Conservation (phyloP, 1,284 basidiomycete species). For the Austroboletus niveus region DNA sequence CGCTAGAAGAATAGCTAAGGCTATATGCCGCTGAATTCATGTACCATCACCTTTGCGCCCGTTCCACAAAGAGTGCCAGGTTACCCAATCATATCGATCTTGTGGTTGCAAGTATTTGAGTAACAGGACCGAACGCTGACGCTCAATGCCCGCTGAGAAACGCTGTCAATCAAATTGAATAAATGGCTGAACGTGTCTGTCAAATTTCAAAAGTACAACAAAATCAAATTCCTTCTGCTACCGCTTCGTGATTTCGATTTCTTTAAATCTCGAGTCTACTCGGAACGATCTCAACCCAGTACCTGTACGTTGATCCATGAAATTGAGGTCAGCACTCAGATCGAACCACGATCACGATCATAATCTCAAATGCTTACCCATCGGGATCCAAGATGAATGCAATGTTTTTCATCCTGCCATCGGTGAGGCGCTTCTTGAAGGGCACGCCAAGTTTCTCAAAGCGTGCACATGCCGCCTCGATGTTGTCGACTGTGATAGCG, state of each 20-base stretch:
- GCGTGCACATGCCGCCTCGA: slow-evolving; percentile 81
- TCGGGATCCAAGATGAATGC: slow-evolving; percentile 92
- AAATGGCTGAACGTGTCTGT: background rate
- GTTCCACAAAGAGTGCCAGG: too few species aligned
- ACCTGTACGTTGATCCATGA: slow-evolving; percentile 15
- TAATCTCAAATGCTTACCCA: slow-evolving; percentile 46
- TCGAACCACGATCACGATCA: background rate
- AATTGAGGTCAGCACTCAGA: background rate
- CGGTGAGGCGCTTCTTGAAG: slow-evolving; percentile 87
- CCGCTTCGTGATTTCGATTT: background rate
- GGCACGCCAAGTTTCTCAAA: slow-evolving; percentile 81
- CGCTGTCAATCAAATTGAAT: background rate
- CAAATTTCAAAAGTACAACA: background rate
- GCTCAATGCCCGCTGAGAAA: background rate
- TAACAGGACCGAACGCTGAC: too few species aligned
- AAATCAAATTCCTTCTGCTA: background rate
- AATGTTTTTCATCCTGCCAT: slow-evolving; percentile 84
- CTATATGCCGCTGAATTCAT: too few species aligned
- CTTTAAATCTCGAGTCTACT: slow-evolving; percentile 11
- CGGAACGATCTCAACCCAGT: slow-evolving; percentile 37
- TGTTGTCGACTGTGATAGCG: slow-evolving; percentile 80
- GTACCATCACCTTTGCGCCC: too few species aligned
- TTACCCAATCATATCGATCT: too few species aligned
- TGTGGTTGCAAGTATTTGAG: too few species aligned
- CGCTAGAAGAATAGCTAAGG: too few species aligned